These are phyloP conservation scores for Penicillium sp. DNA, from an alignment of 2,329 filamentous ascomycete genomes.

Conservation along the genomic window DNA sequence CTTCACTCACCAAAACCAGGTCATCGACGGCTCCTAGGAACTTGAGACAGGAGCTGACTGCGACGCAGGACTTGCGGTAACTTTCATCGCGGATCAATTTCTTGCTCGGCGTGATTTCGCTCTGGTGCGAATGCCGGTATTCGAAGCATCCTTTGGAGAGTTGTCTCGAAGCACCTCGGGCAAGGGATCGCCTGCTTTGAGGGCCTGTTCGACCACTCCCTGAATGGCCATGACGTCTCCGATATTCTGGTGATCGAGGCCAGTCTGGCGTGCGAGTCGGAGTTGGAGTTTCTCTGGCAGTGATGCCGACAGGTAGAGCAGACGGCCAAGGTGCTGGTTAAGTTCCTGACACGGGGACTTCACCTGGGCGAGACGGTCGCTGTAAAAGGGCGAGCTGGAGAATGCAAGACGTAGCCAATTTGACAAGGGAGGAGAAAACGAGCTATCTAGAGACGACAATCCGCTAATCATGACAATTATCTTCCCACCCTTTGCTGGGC, in stretches of 20 bases:
- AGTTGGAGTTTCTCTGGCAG: constrained; percentile 41
- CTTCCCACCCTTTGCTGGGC: too few species aligned
- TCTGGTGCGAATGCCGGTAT: constrained; percentile 20
- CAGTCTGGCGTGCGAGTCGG: constrained; percentile 37
- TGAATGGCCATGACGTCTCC: constrained; percentile 52
- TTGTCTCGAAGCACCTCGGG: constrained; percentile 48
- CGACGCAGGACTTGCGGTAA: constrained; percentile 48
- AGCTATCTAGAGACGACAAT: too few species aligned
- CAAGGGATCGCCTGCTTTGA: constrained; percentile 47
- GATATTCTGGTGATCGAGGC: constrained; percentile 44
- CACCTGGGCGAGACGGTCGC: constrained; percentile 29
- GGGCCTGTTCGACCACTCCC: constrained; percentile 44
- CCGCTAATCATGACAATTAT: too few species aligned
- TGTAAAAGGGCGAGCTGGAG: constrained; percentile 39
- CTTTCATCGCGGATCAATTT: constrained; percentile 40
- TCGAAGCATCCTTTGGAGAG: constrained; percentile 38
- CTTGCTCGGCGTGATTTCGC: constrained; percentile 29
- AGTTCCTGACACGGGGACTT: constrained; percentile 33
- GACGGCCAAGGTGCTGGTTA: constrained; percentile 31
- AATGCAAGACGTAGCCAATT: constrained; percentile 34
- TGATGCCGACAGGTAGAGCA: constrained; percentile 34
- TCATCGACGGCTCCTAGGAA: constrained; percentile 46
- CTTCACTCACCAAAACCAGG: constrained; percentile 44
- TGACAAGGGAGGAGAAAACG: too few species aligned
- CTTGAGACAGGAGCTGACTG: constrained; percentile 43